phyloP scores from a whole-genome alignment of 768 basidiomycete genomes.

The Suillus decipiens region DNA sequence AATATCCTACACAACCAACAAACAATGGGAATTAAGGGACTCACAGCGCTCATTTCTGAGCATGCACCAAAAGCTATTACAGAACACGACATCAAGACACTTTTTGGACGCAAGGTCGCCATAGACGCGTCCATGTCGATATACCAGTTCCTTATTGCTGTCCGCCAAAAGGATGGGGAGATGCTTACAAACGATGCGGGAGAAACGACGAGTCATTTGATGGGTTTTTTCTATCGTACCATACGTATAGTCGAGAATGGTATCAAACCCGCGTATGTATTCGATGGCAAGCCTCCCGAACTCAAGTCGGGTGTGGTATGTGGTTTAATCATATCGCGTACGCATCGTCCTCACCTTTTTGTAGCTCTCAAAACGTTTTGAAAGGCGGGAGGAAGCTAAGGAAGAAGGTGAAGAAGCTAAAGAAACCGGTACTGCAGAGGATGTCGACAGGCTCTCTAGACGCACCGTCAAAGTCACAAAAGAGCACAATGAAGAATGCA shows the following conservation, averaged over 20 bases:
- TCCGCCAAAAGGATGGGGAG: slow-evolving; percentile 94
- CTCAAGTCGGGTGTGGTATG: slow-evolving; percentile 95
- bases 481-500: slow-evolving; percentile 96
- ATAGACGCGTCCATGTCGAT: slow-evolving; percentile 98
- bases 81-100: slow-evolving; percentile 94
- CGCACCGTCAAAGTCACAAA: slow-evolving; percentile 93
- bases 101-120: slow-evolving; percentile 97
- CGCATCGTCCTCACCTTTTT: slow-evolving; percentile 7
- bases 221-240: slow-evolving; percentile 98
- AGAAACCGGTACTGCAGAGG: slow-evolving; percentile 91
- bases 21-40: slow-evolving; percentile 91
- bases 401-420: slow-evolving; percentile 96
- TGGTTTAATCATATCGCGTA: slow-evolving; percentile 21
- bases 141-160: slow-evolving; percentile 97
- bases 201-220: slow-evolving; percentile 96
- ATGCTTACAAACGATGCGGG: slow-evolving; percentile 97
- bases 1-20: not conserved
- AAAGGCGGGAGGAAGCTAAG: slow-evolving; percentile 87
- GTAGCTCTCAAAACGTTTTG: slow-evolving; percentile 96
- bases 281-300: slow-evolving; percentile 98
- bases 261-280: slow-evolving; percentile 97
- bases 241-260: slow-evolving; percentile 98
- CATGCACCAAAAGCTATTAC: slow-evolving; percentile 85
- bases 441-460: slow-evolving; percentile 86
- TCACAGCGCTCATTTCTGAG: slow-evolving; percentile 86